phyloP scores from a whole-genome alignment of 768 basidiomycete genomes.

The Leccinum variicolor region DNA sequence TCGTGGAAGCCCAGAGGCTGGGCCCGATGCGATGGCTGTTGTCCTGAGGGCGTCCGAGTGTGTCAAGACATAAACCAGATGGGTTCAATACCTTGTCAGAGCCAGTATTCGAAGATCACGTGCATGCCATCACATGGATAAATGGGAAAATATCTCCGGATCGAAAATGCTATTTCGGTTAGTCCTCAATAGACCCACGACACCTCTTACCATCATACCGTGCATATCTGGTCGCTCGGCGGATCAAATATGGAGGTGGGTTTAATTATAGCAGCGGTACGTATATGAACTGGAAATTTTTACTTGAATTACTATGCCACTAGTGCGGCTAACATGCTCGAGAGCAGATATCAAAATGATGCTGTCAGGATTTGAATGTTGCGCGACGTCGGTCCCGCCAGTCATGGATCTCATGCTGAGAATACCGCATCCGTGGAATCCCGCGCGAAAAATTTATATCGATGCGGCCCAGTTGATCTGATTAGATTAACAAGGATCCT shows the following conservation, averaged over 20 bases:
- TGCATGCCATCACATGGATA: constrained; percentile 11
- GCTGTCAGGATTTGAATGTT: too few species aligned
- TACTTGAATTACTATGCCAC: not conserved
- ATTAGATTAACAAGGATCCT: not conserved
- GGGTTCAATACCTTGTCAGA: constrained; percentile 14
- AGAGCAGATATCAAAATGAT: too few species aligned
- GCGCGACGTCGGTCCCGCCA: too few species aligned
- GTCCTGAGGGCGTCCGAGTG: constrained; percentile 9
- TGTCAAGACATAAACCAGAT: constrained; percentile 23
- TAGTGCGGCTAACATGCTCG: not conserved
- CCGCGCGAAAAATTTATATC: not conserved
- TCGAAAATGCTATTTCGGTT: not conserved
- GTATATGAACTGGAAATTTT: not conserved
- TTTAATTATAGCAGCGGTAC: not conserved
- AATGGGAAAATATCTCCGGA: constrained; percentile 13
- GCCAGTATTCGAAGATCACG: constrained; percentile 21
- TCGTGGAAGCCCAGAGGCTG: constrained; percentile 8
- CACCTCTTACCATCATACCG: not conserved
- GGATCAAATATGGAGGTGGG: not conserved
- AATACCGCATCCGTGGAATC: not conserved
- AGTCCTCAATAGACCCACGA: not conserved
- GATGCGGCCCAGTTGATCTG: not conserved
- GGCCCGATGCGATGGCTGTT: constrained; percentile 4
- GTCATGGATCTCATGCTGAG: not conserved
- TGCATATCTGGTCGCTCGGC: not conserved